Conservation (phyloP, 2,329 filamentous ascomycete species). For the Calycina herbarum region DNA sequence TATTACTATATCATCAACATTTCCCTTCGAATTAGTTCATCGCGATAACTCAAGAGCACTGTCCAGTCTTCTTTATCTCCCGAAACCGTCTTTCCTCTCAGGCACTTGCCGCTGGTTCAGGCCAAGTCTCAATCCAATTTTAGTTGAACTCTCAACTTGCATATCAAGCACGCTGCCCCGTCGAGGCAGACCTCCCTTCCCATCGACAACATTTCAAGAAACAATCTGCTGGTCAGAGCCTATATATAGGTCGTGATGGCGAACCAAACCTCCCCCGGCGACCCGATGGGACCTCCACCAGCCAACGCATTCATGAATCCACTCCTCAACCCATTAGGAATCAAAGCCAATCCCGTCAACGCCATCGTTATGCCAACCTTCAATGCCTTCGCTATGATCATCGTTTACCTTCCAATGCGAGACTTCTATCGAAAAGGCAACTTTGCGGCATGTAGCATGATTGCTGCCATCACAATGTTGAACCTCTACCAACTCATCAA, state of each 20-base stretch:
- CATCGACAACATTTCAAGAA: not conserved
- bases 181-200: not conserved
- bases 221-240: not conserved
- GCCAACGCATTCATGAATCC: slow-evolving; percentile 1
- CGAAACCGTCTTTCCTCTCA: slow-evolving; percentile 8
- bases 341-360: slow-evolving; percentile 23
- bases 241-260: not conserved
- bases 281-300: not conserved
- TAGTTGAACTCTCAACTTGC: not conserved
- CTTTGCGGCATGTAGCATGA: slow-evolving; percentile 56
- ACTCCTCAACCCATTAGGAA: not conserved
- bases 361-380: slow-evolving; percentile 49
- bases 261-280: not conserved
- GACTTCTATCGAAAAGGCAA: slow-evolving; percentile 63
- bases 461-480: slow-evolving; percentile 54
- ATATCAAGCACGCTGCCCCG: slow-evolving; percentile 5
- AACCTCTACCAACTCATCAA: slow-evolving; percentile 62
- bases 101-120: not conserved
- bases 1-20: not conserved
- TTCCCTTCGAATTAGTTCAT: slow-evolving; percentile 2
- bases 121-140: slow-evolving; percentile 11
- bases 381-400: slow-evolving; percentile 49
- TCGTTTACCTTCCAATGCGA: slow-evolving; percentile 56
- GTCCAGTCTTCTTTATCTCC: slow-evolving; percentile 12
- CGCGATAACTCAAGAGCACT: slow-evolving; percentile 1